Evolutionary conservation across 768 basidiomycete species (phyloP).

Genomic region (Clitopilus hobsonii): DNA sequence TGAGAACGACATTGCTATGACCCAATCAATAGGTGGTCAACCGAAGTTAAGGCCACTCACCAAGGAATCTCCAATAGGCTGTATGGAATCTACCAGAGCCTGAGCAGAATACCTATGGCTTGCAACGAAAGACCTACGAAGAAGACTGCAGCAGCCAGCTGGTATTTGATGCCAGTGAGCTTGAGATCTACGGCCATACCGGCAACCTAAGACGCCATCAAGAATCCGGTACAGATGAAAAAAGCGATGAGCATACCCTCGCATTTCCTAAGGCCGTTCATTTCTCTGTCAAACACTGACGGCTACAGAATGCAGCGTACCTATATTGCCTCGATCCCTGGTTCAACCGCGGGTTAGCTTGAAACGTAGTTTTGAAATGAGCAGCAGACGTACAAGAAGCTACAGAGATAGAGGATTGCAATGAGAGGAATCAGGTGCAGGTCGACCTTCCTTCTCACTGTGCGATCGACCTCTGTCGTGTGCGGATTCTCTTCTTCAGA

Average conservation of each 20-base stretch:
- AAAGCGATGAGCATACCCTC: slow-evolving; percentile 7
- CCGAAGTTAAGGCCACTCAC: slow-evolving; percentile 11
- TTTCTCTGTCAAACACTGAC: not conserved
- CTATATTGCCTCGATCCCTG: slow-evolving; percentile 42
- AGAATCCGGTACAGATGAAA: not conserved
- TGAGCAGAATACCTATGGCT: not conserved
- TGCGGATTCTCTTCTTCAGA: not conserved
- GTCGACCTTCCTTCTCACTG: slow-evolving; percentile 16
- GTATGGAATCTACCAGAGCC: slow-evolving; percentile 17
- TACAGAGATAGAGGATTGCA: slow-evolving; percentile 30
- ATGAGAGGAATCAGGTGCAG: slow-evolving; percentile 29
- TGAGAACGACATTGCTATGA: slow-evolving; percentile 18
- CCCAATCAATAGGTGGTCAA: not conserved
- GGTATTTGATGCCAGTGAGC: slow-evolving; percentile 19
- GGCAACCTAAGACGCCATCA: slow-evolving; percentile 25
- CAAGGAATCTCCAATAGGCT: slow-evolving; percentile 21
- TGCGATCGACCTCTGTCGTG: not conserved
- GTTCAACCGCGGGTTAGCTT: not conserved
- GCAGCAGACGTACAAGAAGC: slow-evolving; percentile 22
- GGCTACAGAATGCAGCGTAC: slow-evolving; percentile 16
- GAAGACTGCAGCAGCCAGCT: slow-evolving; percentile 22
- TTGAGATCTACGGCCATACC: slow-evolving; percentile 34
- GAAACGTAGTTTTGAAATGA: not conserved
- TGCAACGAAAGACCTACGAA: slow-evolving; percentile 13
- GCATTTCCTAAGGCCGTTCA: slow-evolving; percentile 29